Conservation (phyloP, 768 basidiomycete genomes). For the Dentipellis fragilis region DNA sequence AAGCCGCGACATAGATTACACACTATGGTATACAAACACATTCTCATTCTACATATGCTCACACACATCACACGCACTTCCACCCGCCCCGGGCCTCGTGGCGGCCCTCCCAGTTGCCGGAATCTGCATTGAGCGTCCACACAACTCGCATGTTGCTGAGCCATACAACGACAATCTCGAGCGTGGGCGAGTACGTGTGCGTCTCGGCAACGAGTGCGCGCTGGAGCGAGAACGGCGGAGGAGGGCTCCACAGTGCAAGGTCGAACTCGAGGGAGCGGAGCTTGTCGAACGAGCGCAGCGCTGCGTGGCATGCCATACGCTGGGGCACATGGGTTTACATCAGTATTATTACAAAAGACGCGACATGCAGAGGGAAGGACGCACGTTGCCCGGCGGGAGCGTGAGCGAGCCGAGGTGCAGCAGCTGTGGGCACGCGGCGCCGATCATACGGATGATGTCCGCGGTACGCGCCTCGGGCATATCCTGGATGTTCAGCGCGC, state of each 20-base stretch:
- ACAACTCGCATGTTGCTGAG: constrained; percentile 14
- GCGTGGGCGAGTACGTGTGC: constrained; percentile 25
- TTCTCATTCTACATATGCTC: too few species aligned
- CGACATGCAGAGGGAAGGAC: constrained; percentile 4
- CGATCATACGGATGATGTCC: constrained; percentile 23
- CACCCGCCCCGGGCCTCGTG: background rate
- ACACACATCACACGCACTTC: background rate
- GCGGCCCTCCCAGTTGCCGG: constrained; percentile 5
- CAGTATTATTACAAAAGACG: background rate
- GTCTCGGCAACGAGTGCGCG: constrained; percentile 30
- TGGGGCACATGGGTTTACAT: constrained; percentile 9
- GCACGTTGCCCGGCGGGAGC: constrained; percentile 25
- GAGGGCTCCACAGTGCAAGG: constrained; percentile 25
- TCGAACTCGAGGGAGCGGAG: constrained; percentile 29
- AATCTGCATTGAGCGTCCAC: constrained; percentile 16
- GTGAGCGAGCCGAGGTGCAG: constrained; percentile 30
- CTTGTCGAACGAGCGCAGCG: constrained; percentile 23
- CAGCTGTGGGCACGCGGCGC: constrained; percentile 24
- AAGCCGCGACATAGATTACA: too few species aligned
- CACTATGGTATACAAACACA: too few species aligned
- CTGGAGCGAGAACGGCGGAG: constrained; percentile 21
- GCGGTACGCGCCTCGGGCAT: constrained; percentile 23
- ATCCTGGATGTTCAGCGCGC: constrained; percentile 26
- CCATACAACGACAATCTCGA: constrained; percentile 28
- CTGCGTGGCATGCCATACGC: constrained; percentile 24